Percentiles rank a stretch among this genome's conserved stretches.
phyloP scores from a whole-genome alignment of 768 basidiomycete species.

The Boletus reticuloceps region DNA sequence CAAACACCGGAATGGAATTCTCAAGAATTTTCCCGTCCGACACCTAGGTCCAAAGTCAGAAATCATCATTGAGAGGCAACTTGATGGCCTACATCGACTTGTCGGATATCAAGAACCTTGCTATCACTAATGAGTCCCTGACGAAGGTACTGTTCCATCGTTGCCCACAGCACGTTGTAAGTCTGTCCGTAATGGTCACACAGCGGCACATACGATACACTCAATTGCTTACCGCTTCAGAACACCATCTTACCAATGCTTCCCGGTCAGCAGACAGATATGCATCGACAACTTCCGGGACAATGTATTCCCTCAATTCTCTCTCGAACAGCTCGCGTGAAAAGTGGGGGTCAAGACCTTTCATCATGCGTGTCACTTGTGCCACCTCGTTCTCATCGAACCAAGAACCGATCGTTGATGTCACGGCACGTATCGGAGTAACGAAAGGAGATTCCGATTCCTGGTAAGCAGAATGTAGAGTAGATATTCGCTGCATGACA shows the following conservation, averaged over 20 bases:
- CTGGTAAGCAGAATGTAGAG: constrained; percentile 70
- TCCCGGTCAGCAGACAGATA: constrained; percentile 90
- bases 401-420: constrained; percentile 82
- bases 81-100: constrained; percentile 78
- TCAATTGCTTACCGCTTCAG: constrained; percentile 76
- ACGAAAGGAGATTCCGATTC: constrained; percentile 94
- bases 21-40: constrained; percentile 88
- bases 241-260: constrained; percentile 85
- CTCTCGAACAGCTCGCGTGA: constrained; percentile 82
- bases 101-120: constrained; percentile 93
- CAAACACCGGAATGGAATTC: constrained; percentile 84
- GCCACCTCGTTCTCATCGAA: constrained; percentile 99
- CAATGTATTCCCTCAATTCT: constrained; percentile 93
- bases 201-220: not conserved
- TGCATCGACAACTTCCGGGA: constrained; percentile 96
- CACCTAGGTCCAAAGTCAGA: constrained; percentile 45
- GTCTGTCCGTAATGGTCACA: constrained; percentile 50
- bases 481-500: constrained; percentile 56
- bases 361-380: constrained; percentile 88
- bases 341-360: constrained; percentile 84
- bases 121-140: constrained; percentile 92
- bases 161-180: constrained; percentile 98
- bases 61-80: not conserved
- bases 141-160: constrained; percentile 89
- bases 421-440: constrained; percentile 75